Evolutionary conservation across 2,329 filamentous ascomycete genomes (phyloP), one percentile per base, ranked within the genome.

Genomic region (Xylaria sp.): DNA sequence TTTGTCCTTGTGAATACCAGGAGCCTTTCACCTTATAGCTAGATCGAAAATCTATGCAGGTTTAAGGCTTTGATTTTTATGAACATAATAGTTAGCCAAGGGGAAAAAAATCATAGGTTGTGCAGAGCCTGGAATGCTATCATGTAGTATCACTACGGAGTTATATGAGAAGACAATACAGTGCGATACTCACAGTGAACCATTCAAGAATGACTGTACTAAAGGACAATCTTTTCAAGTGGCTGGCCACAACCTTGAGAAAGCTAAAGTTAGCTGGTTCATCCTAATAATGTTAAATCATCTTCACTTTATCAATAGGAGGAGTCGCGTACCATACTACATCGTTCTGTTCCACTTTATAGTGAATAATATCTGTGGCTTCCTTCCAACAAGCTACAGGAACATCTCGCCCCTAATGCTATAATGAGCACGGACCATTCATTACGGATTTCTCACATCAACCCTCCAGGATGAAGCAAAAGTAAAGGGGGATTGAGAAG

Each of bases 381-480:
- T 28, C 9, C n/a, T 58, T 28, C 9, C 10, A 63, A 31, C 40
- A 17, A 26, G 31, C 10, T 11, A 53, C 6, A 40, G 51, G 20
- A 26, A 28, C 20, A 26, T 20, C 44, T 38, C 36, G 58, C n/a
- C 10, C 40, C 40, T 49, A 26, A 51, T 42, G 54, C 46, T 36
- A 71, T 65, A 66, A 71, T 66, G 63, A 62, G 66, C 63, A 69
- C 62, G 46, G 49, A 49, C 59, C 63, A 66, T 51, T 53, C 57
- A 58, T 59, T n/a, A 17, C 26, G 13, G 15, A 59, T 62, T 51
- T 51, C 48, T 59, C 36, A 54, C 46, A 64, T 61, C 62, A 58
- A 53, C 56, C 59, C 68, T 36, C 66, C 49, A 62, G 66, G 63
- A 66, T 68, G 69, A 71, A 62, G 63, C 63, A 71, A 42, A 64